phyloP scores from a whole-genome alignment of 495 filamentous ascomycete genomes.

The Xylaria nigripes region DNA sequence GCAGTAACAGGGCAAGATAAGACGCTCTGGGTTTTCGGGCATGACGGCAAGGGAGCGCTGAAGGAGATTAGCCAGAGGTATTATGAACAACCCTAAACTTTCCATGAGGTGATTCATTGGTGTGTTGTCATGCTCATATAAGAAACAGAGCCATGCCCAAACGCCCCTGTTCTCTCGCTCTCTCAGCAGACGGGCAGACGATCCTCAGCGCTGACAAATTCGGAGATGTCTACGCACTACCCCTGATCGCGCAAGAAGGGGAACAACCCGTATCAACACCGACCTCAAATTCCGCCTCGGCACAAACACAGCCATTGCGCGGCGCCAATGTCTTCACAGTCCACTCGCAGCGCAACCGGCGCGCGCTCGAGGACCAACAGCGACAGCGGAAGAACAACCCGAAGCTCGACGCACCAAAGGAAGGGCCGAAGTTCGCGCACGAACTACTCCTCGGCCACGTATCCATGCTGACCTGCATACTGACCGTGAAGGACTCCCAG shows the following conservation, averaged over 20 bases:
- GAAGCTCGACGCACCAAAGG: slow-evolving; percentile 34
- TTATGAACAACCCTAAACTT: slow-evolving; percentile 6
- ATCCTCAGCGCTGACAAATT: slow-evolving; percentile 89
- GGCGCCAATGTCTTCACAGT: slow-evolving; percentile 68
- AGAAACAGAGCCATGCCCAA: slow-evolving; percentile 72
- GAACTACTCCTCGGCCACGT: slow-evolving; percentile 82
- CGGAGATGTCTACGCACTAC: slow-evolving; percentile 89
- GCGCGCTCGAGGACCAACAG: slow-evolving; percentile 68
- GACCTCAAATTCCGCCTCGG: slow-evolving; percentile 4
- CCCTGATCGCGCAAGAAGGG: slow-evolving; percentile 49
- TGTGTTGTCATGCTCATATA: slow-evolving; percentile 4
- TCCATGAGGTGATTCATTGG: not conserved
- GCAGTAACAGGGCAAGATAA: slow-evolving; percentile 86
- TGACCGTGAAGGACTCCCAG: slow-evolving; percentile 34
- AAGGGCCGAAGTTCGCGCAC: slow-evolving; percentile 54
- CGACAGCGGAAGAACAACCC: slow-evolving; percentile 53
- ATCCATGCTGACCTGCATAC: slow-evolving; percentile 77
- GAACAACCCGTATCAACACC: not conserved
- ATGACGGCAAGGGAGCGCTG: slow-evolving; percentile 52
- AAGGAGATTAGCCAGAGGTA: slow-evolving; percentile 66
- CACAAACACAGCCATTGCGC: not conserved
- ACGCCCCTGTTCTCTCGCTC: slow-evolving; percentile 63
- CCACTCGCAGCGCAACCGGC: slow-evolving; percentile 71
- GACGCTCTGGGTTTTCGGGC: slow-evolving; percentile 69
- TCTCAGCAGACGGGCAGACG: slow-evolving; percentile 57